These are phyloP conservation scores for Filobasidium floriforme DNA, from an alignment of 768 basidiomycete species.

Conservation along the genomic window DNA sequence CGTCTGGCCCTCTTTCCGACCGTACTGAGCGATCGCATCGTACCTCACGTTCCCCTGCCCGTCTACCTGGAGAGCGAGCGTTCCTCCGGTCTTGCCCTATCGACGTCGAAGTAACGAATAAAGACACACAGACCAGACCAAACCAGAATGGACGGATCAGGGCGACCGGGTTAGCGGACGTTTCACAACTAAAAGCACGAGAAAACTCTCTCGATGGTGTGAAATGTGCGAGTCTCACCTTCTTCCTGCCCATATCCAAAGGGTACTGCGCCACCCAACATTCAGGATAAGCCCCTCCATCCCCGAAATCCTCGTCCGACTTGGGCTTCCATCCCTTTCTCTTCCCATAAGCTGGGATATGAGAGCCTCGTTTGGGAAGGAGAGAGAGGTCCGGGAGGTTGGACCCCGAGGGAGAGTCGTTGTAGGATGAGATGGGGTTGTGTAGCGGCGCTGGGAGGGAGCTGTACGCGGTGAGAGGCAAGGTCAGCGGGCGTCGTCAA, in stretches of 20 bases:
- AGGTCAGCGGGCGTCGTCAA: too few species aligned
- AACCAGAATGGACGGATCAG: neutral
- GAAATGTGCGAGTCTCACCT: constrained; percentile 52
- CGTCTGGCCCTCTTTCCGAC: constrained; percentile 73
- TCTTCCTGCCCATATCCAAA: constrained; percentile 88
- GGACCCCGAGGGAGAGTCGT: constrained; percentile 22
- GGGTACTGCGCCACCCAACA: constrained; percentile 79
- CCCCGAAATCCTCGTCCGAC: constrained; percentile 71
- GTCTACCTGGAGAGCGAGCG: constrained; percentile 92
- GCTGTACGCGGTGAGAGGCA: constrained; percentile 16
- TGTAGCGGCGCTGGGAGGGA: constrained; percentile 43
- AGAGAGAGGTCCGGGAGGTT: neutral
- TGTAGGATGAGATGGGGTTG: constrained; percentile 30
- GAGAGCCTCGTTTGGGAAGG: constrained; percentile 9
- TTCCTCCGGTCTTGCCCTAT: constrained; percentile 84
- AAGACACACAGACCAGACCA: neutral
- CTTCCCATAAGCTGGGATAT: constrained; percentile 58
- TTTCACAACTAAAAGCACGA: neutral
- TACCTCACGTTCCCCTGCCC: constrained; percentile 93
- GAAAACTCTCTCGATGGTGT: neutral
- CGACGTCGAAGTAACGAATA: neutral
- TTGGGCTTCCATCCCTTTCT: constrained; percentile 78
- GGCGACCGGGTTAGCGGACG: neutral
- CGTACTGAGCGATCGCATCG: constrained; percentile 93
- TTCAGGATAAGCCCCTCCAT: constrained; percentile 45